Base-by-base conservation (phyloP, 768 basidiomycete species). In the Phylloporus sp. region DNA sequence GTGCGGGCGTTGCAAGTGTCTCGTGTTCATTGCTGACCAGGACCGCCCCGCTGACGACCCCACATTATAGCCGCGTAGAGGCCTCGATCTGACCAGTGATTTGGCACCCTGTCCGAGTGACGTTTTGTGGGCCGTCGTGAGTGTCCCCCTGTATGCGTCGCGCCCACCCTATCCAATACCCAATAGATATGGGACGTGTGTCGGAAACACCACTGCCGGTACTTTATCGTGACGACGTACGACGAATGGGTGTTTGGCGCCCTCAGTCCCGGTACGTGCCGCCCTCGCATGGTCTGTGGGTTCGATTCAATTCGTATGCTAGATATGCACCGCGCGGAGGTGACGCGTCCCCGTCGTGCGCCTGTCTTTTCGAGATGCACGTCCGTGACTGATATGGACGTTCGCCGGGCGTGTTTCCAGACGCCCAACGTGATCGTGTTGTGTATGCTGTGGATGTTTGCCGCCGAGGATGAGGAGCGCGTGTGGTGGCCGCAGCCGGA, bases 161-260 rank as follows among this genome's bases (percentile, higher is more conserved):
- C n/a, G n/a, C n/a, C n/a, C n/a, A n/a, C n/a, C n/a, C n/a, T n/a
- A n/a, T n/a, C n/a, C n/a, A n/a, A n/a, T n/a, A n/a, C n/a, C n/a
- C n/a, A n/a, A n/a, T 23, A 60, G 59, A 49, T 54, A 3, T 59
- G 52, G 54, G 52, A 50, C 26, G 26, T 52, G 8, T 60, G 59
- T 14, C 18, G 17, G 14, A 36, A 47, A 17, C 8, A 36, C 23
- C 17, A 50, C 6, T 54, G 50, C 27, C 53, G 39, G 13, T 52
- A 36, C 38, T 56, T 59, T 40, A 18, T 49, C 22, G 29, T 54
- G 45, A 56, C 52, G 4, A 53, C 37, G n/a, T 54, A 59, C 31
- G 44, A 57, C 6, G n/a, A 50, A 0, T 53, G 57, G 54, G 48
- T 50, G 5, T 56, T 54, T 13, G 54, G 57, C 6, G 33, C 23